Percentiles rank a stretch among this genome's conserved stretches.
These are phyloP conservation scores for Agaricus subrufescens DNA, from an alignment of 768 basidiomycete species.

Conservation along the genomic window DNA sequence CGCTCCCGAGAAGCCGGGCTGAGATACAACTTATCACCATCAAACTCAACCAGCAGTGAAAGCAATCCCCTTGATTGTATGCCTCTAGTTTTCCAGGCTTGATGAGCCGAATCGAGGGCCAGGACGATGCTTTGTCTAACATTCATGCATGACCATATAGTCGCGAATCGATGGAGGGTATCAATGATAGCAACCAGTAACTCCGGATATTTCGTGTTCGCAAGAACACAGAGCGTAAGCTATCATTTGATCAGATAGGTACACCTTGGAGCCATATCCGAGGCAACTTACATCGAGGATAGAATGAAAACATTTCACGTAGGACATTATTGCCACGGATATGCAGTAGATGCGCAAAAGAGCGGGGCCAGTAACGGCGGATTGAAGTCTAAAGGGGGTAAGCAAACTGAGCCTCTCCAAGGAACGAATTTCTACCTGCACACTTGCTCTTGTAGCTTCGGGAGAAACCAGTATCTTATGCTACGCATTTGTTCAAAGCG, in stretches of 20 bases:
- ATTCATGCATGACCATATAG: constrained; percentile 79
- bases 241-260: constrained; percentile 19
- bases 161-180: constrained; percentile 63
- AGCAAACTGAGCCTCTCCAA: not conserved
- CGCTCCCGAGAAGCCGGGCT: constrained; percentile 51
- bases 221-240: constrained; percentile 52
- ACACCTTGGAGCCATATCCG: not conserved
- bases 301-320: constrained; percentile 59
- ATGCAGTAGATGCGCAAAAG: constrained; percentile 55
- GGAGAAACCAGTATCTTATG: constrained; percentile 72
- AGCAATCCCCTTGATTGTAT: constrained; percentile 61
- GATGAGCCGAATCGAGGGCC: constrained; percentile 59
- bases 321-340: constrained; percentile 55
- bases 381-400: constrained; percentile 12
- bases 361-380: constrained; percentile 25
- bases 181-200: constrained; percentile 62
- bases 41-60: constrained; percentile 60
- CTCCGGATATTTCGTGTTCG: constrained; percentile 45
- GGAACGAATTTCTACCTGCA: constrained; percentile 33
- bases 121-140: constrained; percentile 47
- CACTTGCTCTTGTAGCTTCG: constrained; percentile 53
- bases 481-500: constrained; percentile 74
- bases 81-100: constrained; percentile 59
- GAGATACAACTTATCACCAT: constrained; percentile 49
- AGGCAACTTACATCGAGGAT: constrained; percentile 56